These are phyloP conservation scores for Azolla pinnata DNA, from an alignment of 75 land plant species.

Conservation along the genomic window DNA sequence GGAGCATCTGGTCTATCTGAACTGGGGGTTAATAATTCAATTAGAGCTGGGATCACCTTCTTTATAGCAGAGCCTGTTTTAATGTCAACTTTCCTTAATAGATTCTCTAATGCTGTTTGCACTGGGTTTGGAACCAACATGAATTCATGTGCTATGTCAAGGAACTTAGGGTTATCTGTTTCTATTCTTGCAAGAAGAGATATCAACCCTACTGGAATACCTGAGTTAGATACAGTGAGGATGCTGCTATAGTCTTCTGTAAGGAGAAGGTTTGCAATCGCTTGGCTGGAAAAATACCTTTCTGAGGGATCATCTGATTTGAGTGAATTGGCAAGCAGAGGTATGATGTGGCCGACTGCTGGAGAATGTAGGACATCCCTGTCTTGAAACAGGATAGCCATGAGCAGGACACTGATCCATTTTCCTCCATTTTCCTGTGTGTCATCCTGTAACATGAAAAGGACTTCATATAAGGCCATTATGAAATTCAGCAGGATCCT, in stretches of 20 bases:
- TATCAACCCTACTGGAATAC: conserved; percentile 32
- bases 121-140: conserved; percentile 30
- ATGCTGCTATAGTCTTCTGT: conserved; percentile 9
- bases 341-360: conserved; percentile 7
- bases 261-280: conserved; percentile 6
- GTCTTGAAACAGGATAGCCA: conserved; percentile 16
- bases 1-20: conserved; percentile 48
- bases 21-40: conserved; percentile 33
- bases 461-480: too few species aligned
- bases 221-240: conserved; percentile 40
- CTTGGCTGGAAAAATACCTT: conserved; percentile 7
- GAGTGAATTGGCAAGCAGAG: conserved; percentile 3
- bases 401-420: conserved; percentile 14
- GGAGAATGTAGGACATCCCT: conserved; percentile 9
- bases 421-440: conserved; percentile 1
- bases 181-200: conserved; percentile 32
- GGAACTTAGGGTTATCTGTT: conserved; percentile 28
- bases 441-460: conserved; percentile 5
- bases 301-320: conserved; percentile 9
- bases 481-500: too few species aligned
- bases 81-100: conserved; percentile 42
- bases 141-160: conserved; percentile 30
- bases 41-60: conserved; percentile 42
- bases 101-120: conserved; percentile 36
- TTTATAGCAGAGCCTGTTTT: conserved; percentile 38